Conservation (phyloP, 352 stramenopile species). For the Pythium vanterpoolii region DNA sequence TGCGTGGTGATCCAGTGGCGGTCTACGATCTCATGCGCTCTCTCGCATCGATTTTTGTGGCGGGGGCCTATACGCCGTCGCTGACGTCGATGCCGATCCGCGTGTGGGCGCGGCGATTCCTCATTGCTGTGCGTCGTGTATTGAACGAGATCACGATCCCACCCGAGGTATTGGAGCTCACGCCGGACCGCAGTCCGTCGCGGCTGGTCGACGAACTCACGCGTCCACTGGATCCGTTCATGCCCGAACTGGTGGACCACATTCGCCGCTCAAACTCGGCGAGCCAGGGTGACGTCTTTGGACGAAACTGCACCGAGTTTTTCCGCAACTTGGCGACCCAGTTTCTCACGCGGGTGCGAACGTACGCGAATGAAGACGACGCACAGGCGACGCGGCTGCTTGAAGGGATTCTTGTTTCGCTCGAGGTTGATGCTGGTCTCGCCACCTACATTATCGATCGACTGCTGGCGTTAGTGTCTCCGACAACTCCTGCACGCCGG, state of each 20-base stretch:
- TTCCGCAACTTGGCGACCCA: constrained; percentile 27
- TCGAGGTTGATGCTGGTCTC: constrained; percentile 12
- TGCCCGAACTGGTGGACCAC: constrained; percentile 28
- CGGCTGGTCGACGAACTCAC: constrained; percentile 26
- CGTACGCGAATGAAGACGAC: constrained; percentile 14
- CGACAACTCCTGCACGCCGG: background rate
- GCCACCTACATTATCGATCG: constrained; percentile 6
- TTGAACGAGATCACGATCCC: constrained; percentile 18
- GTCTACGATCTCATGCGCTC: constrained; percentile 25
- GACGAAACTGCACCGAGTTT: constrained; percentile 26
- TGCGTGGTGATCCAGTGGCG: constrained; percentile 20
- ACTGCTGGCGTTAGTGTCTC: constrained; percentile 7
- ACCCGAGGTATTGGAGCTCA: constrained; percentile 11
- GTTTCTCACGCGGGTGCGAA: constrained; percentile 19
- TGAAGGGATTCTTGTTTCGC: constrained; percentile 17
- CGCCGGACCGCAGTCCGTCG: constrained; percentile 9
- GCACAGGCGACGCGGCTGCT: constrained; percentile 1
- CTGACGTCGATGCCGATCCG: constrained; percentile 24
- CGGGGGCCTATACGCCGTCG: constrained; percentile 25
- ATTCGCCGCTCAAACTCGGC: constrained; percentile 25
- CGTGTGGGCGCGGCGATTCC: constrained; percentile 22
- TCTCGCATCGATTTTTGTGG: constrained; percentile 23
- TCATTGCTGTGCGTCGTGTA: constrained; percentile 22
- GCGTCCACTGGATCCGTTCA: constrained; percentile 27
- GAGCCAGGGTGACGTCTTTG: constrained; percentile 19